Conservation (phyloP, 805 yeast species). For the Kluyveromyces lactis region DNA sequence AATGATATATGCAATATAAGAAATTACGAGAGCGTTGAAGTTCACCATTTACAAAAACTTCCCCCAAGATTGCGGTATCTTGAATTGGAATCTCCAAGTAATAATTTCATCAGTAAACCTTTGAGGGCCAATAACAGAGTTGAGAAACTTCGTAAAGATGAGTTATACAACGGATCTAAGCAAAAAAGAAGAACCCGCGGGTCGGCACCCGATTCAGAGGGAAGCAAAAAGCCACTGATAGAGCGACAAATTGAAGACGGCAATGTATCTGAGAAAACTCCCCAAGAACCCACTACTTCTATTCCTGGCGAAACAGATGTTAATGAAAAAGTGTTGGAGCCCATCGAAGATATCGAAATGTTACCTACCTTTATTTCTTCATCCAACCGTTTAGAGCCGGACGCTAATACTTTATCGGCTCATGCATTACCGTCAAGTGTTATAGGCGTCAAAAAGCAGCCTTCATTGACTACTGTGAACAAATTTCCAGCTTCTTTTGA, state of each 20-base stretch:
- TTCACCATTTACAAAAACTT: slow-evolving; percentile 1
- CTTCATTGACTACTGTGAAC: too few relatives aligned
- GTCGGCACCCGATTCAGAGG: not conserved
- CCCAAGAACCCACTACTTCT: too few relatives aligned
- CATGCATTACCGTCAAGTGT: too few relatives aligned
- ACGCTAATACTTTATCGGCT: too few relatives aligned
- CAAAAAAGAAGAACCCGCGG: not conserved
- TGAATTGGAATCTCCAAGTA: not conserved
- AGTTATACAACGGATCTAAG: not conserved
- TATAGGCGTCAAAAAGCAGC: too few relatives aligned
- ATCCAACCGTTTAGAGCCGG: too few relatives aligned
- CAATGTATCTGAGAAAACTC: too few relatives aligned
- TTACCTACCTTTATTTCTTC: too few relatives aligned
- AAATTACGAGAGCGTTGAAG: slow-evolving; percentile 16
- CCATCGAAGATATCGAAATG: too few relatives aligned
- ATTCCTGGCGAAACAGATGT: too few relatives aligned
- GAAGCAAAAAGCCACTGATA: not conserved
- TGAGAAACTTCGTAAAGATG: not conserved
- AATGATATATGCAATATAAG: slow-evolving; percentile 22
- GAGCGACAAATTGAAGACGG: not conserved
- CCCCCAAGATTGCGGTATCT: not conserved
- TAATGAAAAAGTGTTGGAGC: too few relatives aligned
- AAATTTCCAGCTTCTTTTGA: too few relatives aligned
- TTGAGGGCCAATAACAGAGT: not conserved
- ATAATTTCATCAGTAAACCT: not conserved